Evolutionary conservation across 371 early-diverging fungal genomes (phyloP), one percentile per base, ranked within the genome.

Genomic region (Dipsacomyces acuminosporus): DNA sequence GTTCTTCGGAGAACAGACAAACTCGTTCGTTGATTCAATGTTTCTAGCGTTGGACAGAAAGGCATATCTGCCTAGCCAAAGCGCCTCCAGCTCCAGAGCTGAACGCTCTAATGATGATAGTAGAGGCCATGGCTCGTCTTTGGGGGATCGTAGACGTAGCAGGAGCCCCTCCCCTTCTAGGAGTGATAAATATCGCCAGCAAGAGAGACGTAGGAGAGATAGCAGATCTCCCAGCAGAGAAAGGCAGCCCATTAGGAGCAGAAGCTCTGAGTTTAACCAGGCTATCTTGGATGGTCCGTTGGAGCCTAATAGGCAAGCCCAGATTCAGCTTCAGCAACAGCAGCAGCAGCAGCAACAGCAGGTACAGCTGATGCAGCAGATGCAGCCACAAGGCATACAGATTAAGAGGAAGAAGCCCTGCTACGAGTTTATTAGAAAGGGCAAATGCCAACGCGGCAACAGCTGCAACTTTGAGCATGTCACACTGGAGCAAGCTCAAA

Each of bases 391-490:
- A n/a, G n/a, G n/a, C n/a, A n/a, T n/a, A n/a, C n/a, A n/a, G n/a
- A 57, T 40, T 41, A 47, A 47, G 45, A 22, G 20, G 33, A 45
- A 19, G 41, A 56, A 33, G 45, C 61, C 67, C 13, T 66, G 67
- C 54, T 66, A 49, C 24, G 67, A 66, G 46, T 66, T 54, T 46
- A 14, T 66, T 40, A 61, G 67, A 22, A 36, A 38, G 36, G 67
- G 67, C 44, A 20, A 19, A 15, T 66, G 67, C 47, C 57, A 56
- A 54, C 67, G 67, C 24, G 67, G 62, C 49, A 61, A 61, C 43
- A 8, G 24, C 6, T 66, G 67, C 47, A 43, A 25, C 17, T 66
- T 45, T 20, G 58, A 57, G 0, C 67, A 66, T 21, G 61, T 61
- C 11, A 56, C 61, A 0, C 23, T 22, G 2, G 66, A 61, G 45